These are phyloP conservation scores for Kazachstania taianensis DNA, from an alignment of 805 yeast genomes.

Conservation along the genomic window DNA sequence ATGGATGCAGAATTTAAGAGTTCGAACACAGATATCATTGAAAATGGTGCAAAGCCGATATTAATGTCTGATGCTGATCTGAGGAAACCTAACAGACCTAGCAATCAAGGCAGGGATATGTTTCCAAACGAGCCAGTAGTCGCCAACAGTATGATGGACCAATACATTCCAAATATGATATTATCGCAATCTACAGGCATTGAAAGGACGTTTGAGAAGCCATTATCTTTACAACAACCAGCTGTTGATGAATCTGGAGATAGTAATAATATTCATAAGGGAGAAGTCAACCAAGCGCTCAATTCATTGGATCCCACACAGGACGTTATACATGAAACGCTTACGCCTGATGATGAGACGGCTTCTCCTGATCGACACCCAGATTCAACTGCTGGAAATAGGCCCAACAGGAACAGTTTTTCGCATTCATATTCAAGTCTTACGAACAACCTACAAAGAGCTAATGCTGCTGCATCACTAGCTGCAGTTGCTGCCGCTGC, in stretches of 20 bases:
- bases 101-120: no score
- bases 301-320: neutral
- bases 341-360: neutral
- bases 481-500: slow-evolving; percentile 5
- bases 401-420: slow-evolving; percentile 8
- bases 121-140: no score
- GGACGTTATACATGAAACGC: neutral
- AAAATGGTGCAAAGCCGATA: no score
- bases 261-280: neutral
- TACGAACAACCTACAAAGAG: slow-evolving; percentile 22
- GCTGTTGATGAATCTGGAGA: slow-evolving; percentile 12
- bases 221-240: slow-evolving; percentile 27
- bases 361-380: no score
- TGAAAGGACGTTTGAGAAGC: slow-evolving; percentile 33
- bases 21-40: neutral
- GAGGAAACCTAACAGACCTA: no score
- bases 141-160: slow-evolving; percentile 21
- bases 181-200: slow-evolving; percentile 46
- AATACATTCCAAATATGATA: slow-evolving; percentile 34
- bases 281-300: no score
- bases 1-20: no score
- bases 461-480: slow-evolving; percentile 7
- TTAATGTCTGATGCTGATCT: no score
- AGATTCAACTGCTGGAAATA: neutral
- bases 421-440: slow-evolving; percentile 27